Base-by-base conservation (phyloP, 768 basidiomycete species). In the Suillus cothurnatus region DNA sequence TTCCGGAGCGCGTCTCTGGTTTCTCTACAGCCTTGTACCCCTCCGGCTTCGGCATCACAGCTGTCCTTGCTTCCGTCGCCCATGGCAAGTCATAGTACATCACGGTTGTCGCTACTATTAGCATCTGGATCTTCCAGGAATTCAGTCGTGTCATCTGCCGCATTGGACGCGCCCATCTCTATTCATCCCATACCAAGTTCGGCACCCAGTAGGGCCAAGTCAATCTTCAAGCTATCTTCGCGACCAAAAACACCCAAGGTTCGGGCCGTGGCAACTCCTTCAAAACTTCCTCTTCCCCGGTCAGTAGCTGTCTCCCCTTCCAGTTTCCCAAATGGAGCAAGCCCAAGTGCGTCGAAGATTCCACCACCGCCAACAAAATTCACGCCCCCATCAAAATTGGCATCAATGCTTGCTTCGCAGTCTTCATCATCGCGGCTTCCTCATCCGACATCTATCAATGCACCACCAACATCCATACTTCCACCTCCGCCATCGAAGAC, bases 331-430 rank as follows among this genome's bases (percentile, higher is more conserved):
- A 69, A 58, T 34, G 38, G 58, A 39, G 38, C 58, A 39, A 59
- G 19, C 12, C 26, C n/a, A 36, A 34, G 11, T 41, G 19, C 19
- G 39, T 70, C 71, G 3, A 70, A 61, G 67, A 71, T 75, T 19
- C 70, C 74, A 23, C 66, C 68, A 12, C 50, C 64, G 6, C 73
- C 76, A 15, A 49, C 65, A 21, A 77, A 66, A 23, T 76, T 76
- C 59, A 72, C 65, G 0, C 74, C 75, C 9, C 76, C 75, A 52
- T 68, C 71, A 58, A 76, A 76, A 65, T 66, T 76, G 59, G 76
- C 68, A 53, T 71, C 61, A 47, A 74, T 71, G 49, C 73, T 77
- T 36, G 71, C 74, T 3, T 66, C 68, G 23, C 72, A 77, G 56
- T 62, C 74, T 34, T 69, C 63, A 31, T 69, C 63, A 31, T 39